Evolutionary conservation across 345 rosid genomes (phyloP).

Genomic region (Fremontodendron californicum): DNA sequence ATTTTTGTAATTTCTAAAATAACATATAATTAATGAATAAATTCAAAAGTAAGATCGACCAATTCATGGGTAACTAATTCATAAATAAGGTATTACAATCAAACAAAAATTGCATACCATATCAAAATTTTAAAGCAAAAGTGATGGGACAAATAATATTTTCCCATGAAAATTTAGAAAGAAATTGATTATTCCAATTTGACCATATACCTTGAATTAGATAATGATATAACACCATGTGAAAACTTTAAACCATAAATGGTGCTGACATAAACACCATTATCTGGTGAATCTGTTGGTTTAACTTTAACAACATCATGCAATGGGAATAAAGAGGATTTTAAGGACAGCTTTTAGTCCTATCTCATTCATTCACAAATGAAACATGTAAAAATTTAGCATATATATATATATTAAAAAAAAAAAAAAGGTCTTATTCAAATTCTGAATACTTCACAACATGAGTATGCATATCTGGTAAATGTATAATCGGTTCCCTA

Average conservation of each 20-base stretch:
- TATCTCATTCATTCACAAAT: not conserved
- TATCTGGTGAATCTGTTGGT: not conserved
- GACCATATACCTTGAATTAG: not conserved
- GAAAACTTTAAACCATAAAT: not conserved
- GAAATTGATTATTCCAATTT: not conserved
- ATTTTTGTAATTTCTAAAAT: too few relatives aligned
- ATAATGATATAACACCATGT: not conserved
- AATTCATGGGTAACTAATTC: too few relatives aligned
- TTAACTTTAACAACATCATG: too few relatives aligned
- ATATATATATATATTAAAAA: too few relatives aligned
- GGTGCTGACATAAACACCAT: not conserved
- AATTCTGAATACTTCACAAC: conserved; percentile 10
- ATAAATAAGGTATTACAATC: too few relatives aligned
- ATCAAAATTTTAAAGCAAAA: too few relatives aligned
- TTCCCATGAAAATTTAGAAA: not conserved
- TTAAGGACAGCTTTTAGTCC: not conserved
- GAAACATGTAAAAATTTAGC: too few relatives aligned
- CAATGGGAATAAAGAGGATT: not conserved
- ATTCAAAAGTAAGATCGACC: too few relatives aligned
- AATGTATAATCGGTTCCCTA: conserved; percentile 17
- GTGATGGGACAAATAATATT: too few relatives aligned
- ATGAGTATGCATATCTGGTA: not conserved
- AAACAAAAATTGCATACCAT: too few relatives aligned
- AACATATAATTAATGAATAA: too few relatives aligned
- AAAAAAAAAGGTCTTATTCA: conserved; percentile 19